Evolutionary conservation across 305 asterid genomes (phyloP), one percentile per base, ranked within the genome.

Genomic region (Solanum aculeatissimum): DNA sequence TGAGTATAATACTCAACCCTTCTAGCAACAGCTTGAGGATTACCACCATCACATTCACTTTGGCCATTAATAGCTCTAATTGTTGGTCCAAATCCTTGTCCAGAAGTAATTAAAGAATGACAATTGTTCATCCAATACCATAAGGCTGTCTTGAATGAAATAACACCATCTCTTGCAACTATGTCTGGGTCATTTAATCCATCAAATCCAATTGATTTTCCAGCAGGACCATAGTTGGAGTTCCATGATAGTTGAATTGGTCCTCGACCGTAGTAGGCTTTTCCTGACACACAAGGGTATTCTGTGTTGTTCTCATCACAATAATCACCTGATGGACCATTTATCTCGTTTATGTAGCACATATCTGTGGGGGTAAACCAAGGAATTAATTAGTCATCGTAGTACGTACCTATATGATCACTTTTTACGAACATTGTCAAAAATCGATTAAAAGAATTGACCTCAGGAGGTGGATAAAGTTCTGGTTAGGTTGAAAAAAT

Each of bases 91-190:
- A 85, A 85, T 42, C 87, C 87, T 71, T 85, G 81, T 21, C 87
- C 87, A 15, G 87, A 35, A 21, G 82, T 80, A n/a, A 85, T 80
- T 38, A 80, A 9, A 25, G 79, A 57, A 80, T 85, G 88, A 7
- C 83, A 85, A 43, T 85, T 57, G 25, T 82, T 81, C 85, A 87
- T 87, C 87, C 89, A 87, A 69, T 6, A 87, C 89, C 87, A 87
- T 32, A 87, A 49, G 6, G 78, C 87, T 19, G 89, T 85, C 83
- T 87, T 84, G 83, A 87, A 87, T 25, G 89, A 87, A 35, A 87
- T 27, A 32, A 83, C 70, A 13, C 32, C 58, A 70, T 82, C 43
- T 18, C 66, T 55, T 45, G 60, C 87, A 1, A 85, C 83, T 2
- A 32, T 57, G 21, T 84, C 86, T 1, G 86, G 86, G 11, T 74